Percentiles rank a stretch among this genome's conserved stretches.
Evolutionary conservation across 2,329 filamentous ascomycete species (phyloP).

Genomic region (Alternaria sp.): DNA sequence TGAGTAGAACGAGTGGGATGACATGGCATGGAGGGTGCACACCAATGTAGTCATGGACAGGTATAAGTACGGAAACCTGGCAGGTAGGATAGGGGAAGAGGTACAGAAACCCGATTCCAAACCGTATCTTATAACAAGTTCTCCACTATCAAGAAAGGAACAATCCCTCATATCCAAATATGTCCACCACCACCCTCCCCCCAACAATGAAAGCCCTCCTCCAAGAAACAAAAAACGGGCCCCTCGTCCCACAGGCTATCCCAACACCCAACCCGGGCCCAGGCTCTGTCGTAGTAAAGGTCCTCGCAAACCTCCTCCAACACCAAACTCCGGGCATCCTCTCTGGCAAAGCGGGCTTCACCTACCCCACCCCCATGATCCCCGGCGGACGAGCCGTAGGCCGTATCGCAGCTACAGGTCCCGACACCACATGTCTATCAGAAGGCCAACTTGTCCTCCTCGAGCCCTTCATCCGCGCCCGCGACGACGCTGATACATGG

Average conservation of each 20-base stretch:
- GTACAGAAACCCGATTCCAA: background rate
- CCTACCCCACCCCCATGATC: slow-evolving; percentile 3
- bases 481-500: slow-evolving; percentile 40
- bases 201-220: slow-evolving; percentile 38
- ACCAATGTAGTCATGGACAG: background rate
- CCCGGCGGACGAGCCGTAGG: slow-evolving; percentile 17
- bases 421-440: slow-evolving; percentile 22
- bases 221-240: slow-evolving; percentile 26
- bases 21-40: background rate
- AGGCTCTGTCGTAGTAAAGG: slow-evolving; percentile 49
- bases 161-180: background rate
- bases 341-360: slow-evolving; percentile 9
- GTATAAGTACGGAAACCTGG: background rate
- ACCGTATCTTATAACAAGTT: no score
- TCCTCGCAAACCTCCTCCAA: slow-evolving; percentile 38
- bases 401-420: slow-evolving; percentile 40
- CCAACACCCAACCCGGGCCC: slow-evolving; percentile 38
- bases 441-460: slow-evolving; percentile 47
- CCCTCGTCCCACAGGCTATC: slow-evolving; percentile 33
- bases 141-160: no score
- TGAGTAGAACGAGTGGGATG: background rate
- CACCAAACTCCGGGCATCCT: slow-evolving; percentile 4
- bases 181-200: slow-evolving; percentile 4
- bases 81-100: background rate
- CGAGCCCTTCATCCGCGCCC: slow-evolving; percentile 44